These are phyloP conservation scores for Atalantia buxifolia DNA, from an alignment of 345 rosid genomes.

Conservation along the genomic window DNA sequence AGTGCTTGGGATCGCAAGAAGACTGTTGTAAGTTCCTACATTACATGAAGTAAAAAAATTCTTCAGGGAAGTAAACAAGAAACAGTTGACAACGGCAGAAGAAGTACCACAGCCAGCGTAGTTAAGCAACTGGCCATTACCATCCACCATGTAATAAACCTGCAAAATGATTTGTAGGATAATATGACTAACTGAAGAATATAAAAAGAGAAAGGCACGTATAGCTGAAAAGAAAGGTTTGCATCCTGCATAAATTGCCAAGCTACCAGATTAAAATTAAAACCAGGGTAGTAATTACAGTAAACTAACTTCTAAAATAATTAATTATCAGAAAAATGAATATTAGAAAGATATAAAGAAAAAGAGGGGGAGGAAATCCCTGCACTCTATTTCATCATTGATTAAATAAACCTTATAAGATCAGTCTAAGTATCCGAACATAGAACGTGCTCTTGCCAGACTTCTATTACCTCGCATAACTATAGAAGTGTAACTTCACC, in stretches of 20 bases:
- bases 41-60: not conserved
- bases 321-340: not conserved
- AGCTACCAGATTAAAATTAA: not conserved
- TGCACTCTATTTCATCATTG: not conserved
- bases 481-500: constrained; percentile 30
- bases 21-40: not conserved
- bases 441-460: not conserved
- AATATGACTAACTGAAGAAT: not conserved
- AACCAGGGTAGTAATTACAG: not conserved
- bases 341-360: not conserved
- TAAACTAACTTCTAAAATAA: not conserved
- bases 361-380: not conserved
- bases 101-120: constrained; percentile 87
- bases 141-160: constrained; percentile 88
- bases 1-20: not conserved
- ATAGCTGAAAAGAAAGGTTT: not conserved
- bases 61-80: not conserved
- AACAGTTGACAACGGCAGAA: constrained; percentile 4
- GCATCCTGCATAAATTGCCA: not conserved
- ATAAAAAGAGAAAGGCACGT: not conserved
- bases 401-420: not conserved
- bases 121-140: constrained; percentile 62
- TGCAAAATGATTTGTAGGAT: constrained; percentile 31
- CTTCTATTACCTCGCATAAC: not conserved
- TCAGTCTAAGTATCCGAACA: not conserved